These are phyloP conservation scores for Ceratorhiza oryzae-sativae DNA, from an alignment of 1,284 basidiomycete species.

Conservation along the genomic window DNA sequence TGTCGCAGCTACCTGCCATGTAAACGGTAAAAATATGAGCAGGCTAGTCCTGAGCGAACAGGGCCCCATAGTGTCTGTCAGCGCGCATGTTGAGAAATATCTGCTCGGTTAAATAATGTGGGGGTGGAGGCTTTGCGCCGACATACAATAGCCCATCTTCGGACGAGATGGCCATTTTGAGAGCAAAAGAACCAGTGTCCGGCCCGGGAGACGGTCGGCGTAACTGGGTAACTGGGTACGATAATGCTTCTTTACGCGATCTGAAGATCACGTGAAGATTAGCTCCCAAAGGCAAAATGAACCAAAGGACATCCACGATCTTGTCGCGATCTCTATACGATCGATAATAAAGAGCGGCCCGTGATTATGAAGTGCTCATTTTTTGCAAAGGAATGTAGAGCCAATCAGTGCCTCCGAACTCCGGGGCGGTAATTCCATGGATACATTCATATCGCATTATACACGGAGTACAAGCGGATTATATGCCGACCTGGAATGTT, in stretches of 20 bases:
- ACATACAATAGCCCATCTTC: background rate
- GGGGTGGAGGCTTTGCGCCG: background rate
- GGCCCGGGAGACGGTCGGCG: background rate
- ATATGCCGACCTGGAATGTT: no score
- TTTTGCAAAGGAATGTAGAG: no score
- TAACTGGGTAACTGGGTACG: background rate
- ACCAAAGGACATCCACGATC: background rate
- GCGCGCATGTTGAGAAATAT: background rate
- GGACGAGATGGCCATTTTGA: slow-evolving; percentile 21
- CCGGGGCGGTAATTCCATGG: no score
- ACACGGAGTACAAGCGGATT: no score
- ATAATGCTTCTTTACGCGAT: background rate
- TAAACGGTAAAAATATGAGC: background rate
- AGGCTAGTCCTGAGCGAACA: slow-evolving; percentile 19
- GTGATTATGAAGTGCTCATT: no score
- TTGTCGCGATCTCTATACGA: no score
- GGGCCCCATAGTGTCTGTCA: slow-evolving; percentile 24
- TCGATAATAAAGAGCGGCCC: no score
- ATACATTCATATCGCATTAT: no score
- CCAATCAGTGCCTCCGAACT: no score
- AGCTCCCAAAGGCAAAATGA: background rate
- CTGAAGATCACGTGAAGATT: slow-evolving; percentile 1
- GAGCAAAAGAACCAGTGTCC: slow-evolving; percentile 4
- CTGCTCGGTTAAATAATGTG: background rate
- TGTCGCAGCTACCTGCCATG: slow-evolving; percentile 32